phyloP scores from a whole-genome alignment of 2,329 filamentous ascomycete species.

The Pyrenophora graminea region DNA sequence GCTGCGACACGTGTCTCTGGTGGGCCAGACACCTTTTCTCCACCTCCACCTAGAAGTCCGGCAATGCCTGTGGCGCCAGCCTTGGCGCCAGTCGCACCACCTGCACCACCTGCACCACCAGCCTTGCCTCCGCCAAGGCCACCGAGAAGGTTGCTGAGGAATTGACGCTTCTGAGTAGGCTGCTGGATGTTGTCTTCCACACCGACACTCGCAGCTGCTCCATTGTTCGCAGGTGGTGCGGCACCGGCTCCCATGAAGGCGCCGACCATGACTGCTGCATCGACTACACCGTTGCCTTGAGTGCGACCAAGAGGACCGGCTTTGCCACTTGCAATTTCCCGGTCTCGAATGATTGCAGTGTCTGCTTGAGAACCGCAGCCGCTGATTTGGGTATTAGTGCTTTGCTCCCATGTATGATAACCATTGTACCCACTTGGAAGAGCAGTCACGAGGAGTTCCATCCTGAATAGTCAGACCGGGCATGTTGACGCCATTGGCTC shows the following conservation, averaged over 20 bases:
- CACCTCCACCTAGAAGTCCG: conserved; percentile 47
- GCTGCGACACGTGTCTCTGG: conserved; percentile 60
- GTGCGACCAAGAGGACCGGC: conserved; percentile 66
- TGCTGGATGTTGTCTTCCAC: conserved; percentile 40
- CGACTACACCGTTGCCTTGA: conserved; percentile 63
- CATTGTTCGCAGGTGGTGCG: conserved; percentile 38
- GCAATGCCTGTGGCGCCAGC: conserved; percentile 37
- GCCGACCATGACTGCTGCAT: conserved; percentile 61
- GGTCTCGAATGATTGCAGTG: conserved; percentile 68
- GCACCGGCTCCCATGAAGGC: conserved; percentile 59
- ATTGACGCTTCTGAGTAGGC: conserved; percentile 33
- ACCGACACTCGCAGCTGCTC: conserved; percentile 36
- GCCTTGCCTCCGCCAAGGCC: conserved; percentile 25
- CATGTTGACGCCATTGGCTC: conserved; percentile 66
- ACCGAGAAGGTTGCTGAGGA: conserved; percentile 41
- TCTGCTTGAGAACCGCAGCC: conserved; percentile 68
- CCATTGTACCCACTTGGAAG: conserved; percentile 45
- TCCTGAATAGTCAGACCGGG: conserved; percentile 66
- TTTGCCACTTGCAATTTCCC: conserved; percentile 60
- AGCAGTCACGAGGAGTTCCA: conserved; percentile 70
- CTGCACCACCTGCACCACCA: conserved; percentile 25
- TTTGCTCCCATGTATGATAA: not conserved
- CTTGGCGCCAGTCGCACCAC: conserved; percentile 26
- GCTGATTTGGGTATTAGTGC: conserved; percentile 26
- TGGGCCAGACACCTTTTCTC: conserved; percentile 53